Percentiles rank a stretch among this genome's conserved stretches.
These are phyloP conservation scores for Delphinella strobiligena DNA, from an alignment of 2,329 filamentous ascomycete genomes.

Conservation along the genomic window DNA sequence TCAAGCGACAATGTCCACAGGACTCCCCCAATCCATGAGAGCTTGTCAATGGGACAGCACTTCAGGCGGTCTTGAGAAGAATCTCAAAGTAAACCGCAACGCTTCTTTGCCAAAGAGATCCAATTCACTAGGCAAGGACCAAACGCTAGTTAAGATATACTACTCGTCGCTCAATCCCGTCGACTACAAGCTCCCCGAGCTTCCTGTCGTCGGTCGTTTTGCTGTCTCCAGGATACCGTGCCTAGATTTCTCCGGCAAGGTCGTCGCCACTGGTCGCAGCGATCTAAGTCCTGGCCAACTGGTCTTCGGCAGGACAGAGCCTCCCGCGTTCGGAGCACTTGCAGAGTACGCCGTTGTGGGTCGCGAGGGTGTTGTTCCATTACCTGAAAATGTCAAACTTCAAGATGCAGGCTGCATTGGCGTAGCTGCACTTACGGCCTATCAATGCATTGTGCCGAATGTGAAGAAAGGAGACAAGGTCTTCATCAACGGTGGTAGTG, in stretches of 20 bases:
- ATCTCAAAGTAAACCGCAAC: conserved; percentile 19
- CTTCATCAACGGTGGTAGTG: conserved; percentile 54
- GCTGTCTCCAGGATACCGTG: conserved; percentile 28
- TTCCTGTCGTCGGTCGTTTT: conserved; percentile 26
- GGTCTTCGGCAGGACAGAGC: conserved; percentile 27
- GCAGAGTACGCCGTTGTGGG: conserved; percentile 23
- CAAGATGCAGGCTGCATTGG: conserved; percentile 26
- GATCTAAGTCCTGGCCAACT: conserved; percentile 24
- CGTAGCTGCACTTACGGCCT: conserved; percentile 27
- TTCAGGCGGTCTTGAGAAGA: conserved; percentile 21
- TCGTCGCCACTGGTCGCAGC: conserved; percentile 24
- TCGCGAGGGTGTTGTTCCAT: conserved; percentile 14
- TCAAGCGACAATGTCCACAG: conserved; percentile 9
- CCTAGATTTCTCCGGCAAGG: conserved; percentile 41
- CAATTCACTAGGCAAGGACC: conserved; percentile 13
- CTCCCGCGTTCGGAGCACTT: conserved; percentile 23
- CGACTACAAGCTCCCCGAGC: conserved; percentile 38
- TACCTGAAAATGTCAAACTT: conserved; percentile 23
- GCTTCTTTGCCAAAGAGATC: conserved; percentile 15
- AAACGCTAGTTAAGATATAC: conserved; percentile 33
- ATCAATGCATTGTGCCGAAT: conserved; percentile 24
- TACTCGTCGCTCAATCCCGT: conserved; percentile 36
- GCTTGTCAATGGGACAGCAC: conserved; percentile 17
- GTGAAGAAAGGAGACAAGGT: conserved; percentile 37
- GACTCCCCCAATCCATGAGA: conserved; percentile 17